phyloP scores from a whole-genome alignment of 2,329 filamentous ascomycete genomes.

The Cytospora paraplurivora region DNA sequence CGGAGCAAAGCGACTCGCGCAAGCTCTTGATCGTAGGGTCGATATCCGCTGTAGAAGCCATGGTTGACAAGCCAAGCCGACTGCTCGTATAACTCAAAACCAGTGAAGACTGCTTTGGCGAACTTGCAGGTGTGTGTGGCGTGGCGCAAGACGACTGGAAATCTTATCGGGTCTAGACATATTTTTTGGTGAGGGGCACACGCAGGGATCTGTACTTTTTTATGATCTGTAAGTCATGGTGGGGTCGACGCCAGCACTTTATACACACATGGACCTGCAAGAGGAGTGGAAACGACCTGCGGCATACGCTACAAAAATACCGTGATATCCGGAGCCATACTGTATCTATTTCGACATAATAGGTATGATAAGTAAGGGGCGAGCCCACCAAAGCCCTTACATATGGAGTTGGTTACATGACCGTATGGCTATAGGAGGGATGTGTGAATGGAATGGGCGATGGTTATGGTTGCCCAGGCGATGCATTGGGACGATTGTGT shows the following conservation, averaged over 20 bases:
- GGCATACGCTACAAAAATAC: neutral
- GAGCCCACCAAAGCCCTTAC: neutral
- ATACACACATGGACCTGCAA: neutral
- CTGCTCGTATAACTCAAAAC: neutral
- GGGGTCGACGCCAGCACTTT: constrained; percentile 7
- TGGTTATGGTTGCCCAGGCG: neutral
- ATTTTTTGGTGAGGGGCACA: constrained; percentile 4
- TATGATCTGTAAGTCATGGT: constrained; percentile 7
- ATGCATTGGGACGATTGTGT: neutral
- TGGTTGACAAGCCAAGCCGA: constrained; percentile 18
- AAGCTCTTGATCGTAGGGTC: constrained; percentile 60
- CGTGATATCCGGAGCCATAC: neutral
- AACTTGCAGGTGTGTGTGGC: neutral
- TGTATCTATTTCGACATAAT: neutral
- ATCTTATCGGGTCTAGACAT: constrained; percentile 7
- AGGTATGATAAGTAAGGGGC: neutral
- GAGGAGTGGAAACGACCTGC: neutral
- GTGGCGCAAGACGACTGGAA: constrained; percentile 7
- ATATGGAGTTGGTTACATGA: too few relatives aligned
- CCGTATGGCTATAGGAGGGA: neutral
- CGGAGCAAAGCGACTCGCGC: constrained; percentile 76
- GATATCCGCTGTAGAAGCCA: constrained; percentile 33
- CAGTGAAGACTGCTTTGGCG: neutral
- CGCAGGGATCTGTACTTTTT: constrained; percentile 5
- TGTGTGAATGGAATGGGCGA: neutral